Evolutionary conservation across 1,139 yeast species (phyloP).

Genomic region (Diutina ranongensis): DNA sequence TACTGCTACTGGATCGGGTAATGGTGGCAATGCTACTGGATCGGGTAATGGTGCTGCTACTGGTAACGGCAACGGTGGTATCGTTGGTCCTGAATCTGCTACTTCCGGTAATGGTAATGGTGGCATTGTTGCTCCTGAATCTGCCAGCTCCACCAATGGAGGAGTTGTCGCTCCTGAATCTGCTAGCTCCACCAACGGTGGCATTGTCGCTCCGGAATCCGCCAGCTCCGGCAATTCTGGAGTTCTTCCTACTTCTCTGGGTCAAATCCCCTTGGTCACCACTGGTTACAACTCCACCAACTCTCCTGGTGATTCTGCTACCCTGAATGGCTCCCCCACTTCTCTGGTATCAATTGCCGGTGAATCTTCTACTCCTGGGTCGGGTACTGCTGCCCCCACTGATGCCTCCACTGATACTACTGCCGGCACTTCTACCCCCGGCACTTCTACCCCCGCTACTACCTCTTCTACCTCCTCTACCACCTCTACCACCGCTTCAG

Average conservation of each 20-base stretch:
- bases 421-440: not conserved
- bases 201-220: not conserved
- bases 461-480: constrained; percentile 9
- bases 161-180: not conserved
- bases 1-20: not conserved
- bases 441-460: not conserved
- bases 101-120: not conserved
- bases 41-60: not conserved
- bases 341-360: not conserved
- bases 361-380: not conserved
- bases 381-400: constrained; percentile 7
- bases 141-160: not conserved
- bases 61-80: not conserved
- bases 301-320: not conserved
- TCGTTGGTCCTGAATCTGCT: not conserved
- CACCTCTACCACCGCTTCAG: constrained; percentile 12
- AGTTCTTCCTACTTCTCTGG: not conserved
- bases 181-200: not conserved
- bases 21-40: not conserved
- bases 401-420: constrained; percentile 7
- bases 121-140: not conserved
- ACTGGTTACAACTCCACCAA: no score
- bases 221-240: not conserved
- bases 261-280: no score
- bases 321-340: not conserved